Evolutionary conservation across 768 basidiomycete species (phyloP).

Genomic region (Leccinum uliginosum): DNA sequence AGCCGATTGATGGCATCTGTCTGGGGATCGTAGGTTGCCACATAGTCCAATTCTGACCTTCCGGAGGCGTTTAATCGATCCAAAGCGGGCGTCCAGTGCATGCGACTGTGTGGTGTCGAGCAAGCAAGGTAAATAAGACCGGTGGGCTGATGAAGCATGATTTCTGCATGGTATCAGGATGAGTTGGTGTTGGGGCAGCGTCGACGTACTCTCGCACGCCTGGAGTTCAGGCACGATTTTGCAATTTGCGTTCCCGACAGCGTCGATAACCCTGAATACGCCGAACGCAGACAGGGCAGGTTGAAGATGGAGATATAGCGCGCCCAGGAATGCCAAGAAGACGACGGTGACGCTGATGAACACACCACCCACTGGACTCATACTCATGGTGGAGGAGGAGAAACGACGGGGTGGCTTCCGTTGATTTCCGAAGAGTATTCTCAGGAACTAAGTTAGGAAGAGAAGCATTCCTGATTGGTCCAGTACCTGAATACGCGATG

Average conservation of each 20-base stretch:
- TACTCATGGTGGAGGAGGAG: background rate
- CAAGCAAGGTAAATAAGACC: constrained; percentile 64
- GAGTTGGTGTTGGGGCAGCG: constrained; percentile 1
- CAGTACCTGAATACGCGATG: too few relatives aligned
- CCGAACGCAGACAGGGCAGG: constrained; percentile 43
- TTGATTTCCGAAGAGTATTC: background rate
- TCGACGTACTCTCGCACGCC: constrained; percentile 63
- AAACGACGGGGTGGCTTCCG: background rate
- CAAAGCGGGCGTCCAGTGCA: constrained; percentile 49
- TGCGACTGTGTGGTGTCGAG: constrained; percentile 45
- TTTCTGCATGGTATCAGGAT: constrained; percentile 36
- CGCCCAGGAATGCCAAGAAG: constrained; percentile 38
- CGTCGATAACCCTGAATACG: constrained; percentile 39
- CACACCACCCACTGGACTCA: background rate
- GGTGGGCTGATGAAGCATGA: constrained; percentile 52
- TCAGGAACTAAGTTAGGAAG: background rate
- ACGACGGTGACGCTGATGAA: constrained; percentile 17
- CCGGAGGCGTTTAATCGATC: constrained; percentile 33
- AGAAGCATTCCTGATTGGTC: background rate
- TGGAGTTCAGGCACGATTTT: constrained; percentile 46
- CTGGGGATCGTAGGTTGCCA: constrained; percentile 55
- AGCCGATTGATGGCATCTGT: constrained; percentile 45
- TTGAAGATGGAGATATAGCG: constrained; percentile 45
- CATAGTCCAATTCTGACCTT: constrained; percentile 44
- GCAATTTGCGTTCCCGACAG: constrained; percentile 49